A percentile compares a stretch with the other conserved stretches of the same genome.
phyloP scores from a whole-genome alignment of 2,329 filamentous ascomycete species.

The Talaromyces albobiverticillius region DNA sequence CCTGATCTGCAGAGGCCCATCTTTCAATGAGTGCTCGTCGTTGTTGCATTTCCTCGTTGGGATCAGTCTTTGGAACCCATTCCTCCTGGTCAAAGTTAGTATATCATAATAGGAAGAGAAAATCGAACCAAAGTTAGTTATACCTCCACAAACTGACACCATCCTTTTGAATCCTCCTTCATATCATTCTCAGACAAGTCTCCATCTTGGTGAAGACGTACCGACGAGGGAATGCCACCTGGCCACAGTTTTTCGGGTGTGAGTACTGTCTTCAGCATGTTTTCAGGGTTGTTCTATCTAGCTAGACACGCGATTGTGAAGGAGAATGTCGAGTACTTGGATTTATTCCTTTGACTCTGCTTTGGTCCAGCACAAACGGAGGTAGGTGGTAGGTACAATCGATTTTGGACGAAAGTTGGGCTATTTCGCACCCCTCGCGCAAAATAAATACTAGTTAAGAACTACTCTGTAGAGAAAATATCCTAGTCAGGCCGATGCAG shows the following conservation, averaged over 20 bases:
- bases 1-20: conserved; percentile 1
- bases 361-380: no score
- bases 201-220: background rate
- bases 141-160: conserved; percentile 2
- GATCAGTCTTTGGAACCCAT: background rate
- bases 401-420: no score
- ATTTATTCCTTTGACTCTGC: no score
- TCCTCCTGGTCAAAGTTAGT: background rate
- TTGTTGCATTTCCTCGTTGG: background rate
- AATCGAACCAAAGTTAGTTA: background rate
- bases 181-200: background rate
- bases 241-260: background rate
- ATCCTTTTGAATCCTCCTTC: background rate
- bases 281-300: no score
- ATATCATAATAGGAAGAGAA: background rate
- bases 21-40: background rate
- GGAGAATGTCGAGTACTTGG: no score
- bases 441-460: no score
- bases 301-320: no score
- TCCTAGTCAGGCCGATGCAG: no score
- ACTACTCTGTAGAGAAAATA: no score
- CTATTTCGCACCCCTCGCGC: no score
- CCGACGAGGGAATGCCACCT: background rate
- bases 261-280: background rate
- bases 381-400: no score